Base-by-base conservation (phyloP, 495 filamentous ascomycete genomes). In the Penicillium cataractarum region DNA sequence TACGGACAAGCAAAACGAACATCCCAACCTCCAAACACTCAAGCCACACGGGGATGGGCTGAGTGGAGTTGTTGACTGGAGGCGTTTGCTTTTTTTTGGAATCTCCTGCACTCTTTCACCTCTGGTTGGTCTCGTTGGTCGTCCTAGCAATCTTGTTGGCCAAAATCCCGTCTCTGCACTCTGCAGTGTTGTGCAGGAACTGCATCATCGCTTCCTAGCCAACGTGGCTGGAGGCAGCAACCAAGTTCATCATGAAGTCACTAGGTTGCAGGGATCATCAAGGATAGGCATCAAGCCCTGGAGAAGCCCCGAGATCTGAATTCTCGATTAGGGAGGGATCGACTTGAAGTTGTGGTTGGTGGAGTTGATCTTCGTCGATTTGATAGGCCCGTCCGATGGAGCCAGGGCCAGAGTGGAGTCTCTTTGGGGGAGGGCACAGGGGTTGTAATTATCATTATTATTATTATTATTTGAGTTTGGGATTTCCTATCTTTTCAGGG, bases 271-370 rank as follows among this genome's bases (percentile, higher is more conserved):
- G 46, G 53, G 44, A 39, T 39, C 29, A 29, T 9, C 44, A 8
- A 35, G 42, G 56, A 54, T 58, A 33, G 3, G 50, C 24, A 21
- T 27, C 17, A 22, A 24, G 57, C 35, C 33, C 26, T 56, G 46
- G 55, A 31, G 31, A 27, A 39, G 40, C 40, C 21, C 21, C 6
- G 46, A 60, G 65, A 65, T 69, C 66, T 60, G 29, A 39, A 58
- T 55, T n/a, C 63, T 65, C 51, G 53, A 65, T 63, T 33, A 32
- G 63, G 66, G 17, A 57, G 29, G 15, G 66, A 69, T 69, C 63
- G 31, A 12, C 31, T 24, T 7, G 27, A 48, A 32, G 32, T 50
- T 35, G 15, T 35, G 31, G 19, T 54, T 15, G 39, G 29, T 17
- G 35, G 3, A 50, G 46, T 12, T 9, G 46, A 50, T 50, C 24